Evolutionary conservation across 371 early-diverging fungal genomes (phyloP), one percentile per base, ranked within the genome.

Genomic region (Entomophthora muscae): DNA sequence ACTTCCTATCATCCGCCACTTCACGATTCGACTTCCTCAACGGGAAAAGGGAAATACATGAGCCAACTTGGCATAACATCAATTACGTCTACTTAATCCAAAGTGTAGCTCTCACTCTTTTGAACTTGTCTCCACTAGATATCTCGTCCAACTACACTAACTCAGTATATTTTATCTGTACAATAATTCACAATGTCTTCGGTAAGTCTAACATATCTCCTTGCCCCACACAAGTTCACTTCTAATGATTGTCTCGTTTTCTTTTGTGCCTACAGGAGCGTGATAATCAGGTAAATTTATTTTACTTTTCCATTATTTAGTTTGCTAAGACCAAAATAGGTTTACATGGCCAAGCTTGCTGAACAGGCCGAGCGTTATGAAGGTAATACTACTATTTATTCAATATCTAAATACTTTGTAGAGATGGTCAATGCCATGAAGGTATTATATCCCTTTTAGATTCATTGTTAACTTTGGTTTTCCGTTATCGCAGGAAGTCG

Each of bases 351-450:
- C 79, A 96, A 95, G 83, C 88, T 98, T 68, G 91, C 93, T 71
- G 99, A 99, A 82, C 95, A 95, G 78, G 96, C 99, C 65, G 99
- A 99, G 78, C 89, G 98, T 70, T 99, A 98, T 73, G 96, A 98
- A 63, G 73, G 73, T 71, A 70, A 66, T 29, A n/a, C n/a, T 66
- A 27, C 28, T 57, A 22, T n/a, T 63, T 10, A 26, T 28, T 22
- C 30, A 57, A 17, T 59, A 21, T 2, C 33, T 52, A 24, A 58
- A 58, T 28, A 64, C 42, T 13, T 24, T 55, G 32, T 61, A 88
- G 90, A 89, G 72, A 90, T 90, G 90, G 89, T 87, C 61, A 69
- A 78, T 23, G 77, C 75, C 78, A 86, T 90, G 90, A 89, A 87
- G 80, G 82, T 63, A 30, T 72, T 75, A 28, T 72, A 71, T 31